A percentile compares a stretch with the other conserved stretches of the same genome.
These are phyloP conservation scores for Clarireedia homoeocarpa DNA, from an alignment of 2,329 filamentous ascomycete genomes.

Conservation along the genomic window DNA sequence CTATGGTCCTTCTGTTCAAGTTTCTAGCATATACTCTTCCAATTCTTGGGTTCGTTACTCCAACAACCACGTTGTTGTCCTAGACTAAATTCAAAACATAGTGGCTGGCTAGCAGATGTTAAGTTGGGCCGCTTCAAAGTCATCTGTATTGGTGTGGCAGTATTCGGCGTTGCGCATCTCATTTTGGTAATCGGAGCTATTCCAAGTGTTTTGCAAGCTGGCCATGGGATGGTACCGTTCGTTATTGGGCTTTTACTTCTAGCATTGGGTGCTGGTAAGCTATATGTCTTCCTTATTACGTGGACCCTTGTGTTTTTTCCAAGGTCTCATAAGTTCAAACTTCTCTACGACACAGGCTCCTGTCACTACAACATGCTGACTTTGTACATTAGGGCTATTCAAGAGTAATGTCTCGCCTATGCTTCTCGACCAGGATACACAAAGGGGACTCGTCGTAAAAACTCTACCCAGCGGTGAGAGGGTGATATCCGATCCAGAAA, in stretches of 20 bases:
- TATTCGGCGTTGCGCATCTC: constrained; percentile 54
- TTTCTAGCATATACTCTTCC: constrained; percentile 39
- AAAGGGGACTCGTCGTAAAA: constrained; percentile 35
- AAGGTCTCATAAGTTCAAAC: background rate
- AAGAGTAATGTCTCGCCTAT: constrained; percentile 61
- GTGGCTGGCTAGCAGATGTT: constrained; percentile 53
- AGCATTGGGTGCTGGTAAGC: constrained; percentile 31
- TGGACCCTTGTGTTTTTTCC: background rate
- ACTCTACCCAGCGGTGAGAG: constrained; percentile 47
- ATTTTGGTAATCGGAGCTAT: constrained; percentile 39
- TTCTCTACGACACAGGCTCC: background rate
- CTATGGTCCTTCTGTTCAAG: constrained; percentile 42
- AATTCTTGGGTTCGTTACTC: constrained; percentile 21
- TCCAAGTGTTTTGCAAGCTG: constrained; percentile 25
- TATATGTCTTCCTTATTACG: background rate
- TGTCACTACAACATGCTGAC: constrained; percentile 29
- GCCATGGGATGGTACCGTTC: constrained; percentile 54
- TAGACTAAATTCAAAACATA: background rate
- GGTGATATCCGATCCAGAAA: constrained; percentile 51
- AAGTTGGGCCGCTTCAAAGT: constrained; percentile 59
- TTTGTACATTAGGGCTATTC: constrained; percentile 47
- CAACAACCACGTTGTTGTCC: constrained; percentile 29
- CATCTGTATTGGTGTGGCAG: constrained; percentile 38
- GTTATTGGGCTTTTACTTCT: constrained; percentile 23
- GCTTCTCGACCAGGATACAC: constrained; percentile 48